phyloP scores from a whole-genome alignment of 2,329 filamentous ascomycete genomes.

The Madurella fahalii region DNA sequence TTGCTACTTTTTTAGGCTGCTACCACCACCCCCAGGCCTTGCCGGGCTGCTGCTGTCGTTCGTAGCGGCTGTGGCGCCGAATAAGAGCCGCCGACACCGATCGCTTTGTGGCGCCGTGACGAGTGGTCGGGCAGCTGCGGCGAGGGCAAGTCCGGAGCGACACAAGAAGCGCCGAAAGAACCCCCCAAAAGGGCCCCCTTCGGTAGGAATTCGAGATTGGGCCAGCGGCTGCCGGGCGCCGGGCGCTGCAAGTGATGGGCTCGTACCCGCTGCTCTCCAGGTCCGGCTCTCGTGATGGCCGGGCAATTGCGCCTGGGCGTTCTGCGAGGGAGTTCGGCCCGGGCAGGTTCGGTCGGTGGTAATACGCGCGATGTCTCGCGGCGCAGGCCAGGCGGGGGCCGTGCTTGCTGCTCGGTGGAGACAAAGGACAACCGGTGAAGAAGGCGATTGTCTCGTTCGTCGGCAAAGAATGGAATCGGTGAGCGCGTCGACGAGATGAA shows the following conservation, averaged over 20 bases:
- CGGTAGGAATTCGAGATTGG: neutral
- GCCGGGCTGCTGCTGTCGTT: neutral
- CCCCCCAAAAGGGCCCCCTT: neutral
- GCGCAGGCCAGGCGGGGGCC: slow-evolving; percentile 16
- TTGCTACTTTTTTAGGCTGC: slow-evolving; percentile 10
- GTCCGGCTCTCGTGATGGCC: neutral
- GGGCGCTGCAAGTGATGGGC: neutral
- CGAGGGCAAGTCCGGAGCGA: neutral
- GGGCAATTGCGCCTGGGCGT: neutral
- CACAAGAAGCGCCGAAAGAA: neutral
- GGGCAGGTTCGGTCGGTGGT: slow-evolving; percentile 3
- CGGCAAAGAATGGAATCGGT: slow-evolving; percentile 25
- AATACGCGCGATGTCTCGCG: slow-evolving; percentile 24
- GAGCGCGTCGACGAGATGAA: slow-evolving; percentile 24
- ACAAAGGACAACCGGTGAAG: slow-evolving; percentile 19
- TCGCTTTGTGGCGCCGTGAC: neutral
- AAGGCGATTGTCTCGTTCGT: slow-evolving; percentile 22
- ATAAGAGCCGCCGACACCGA: slow-evolving; percentile 3
- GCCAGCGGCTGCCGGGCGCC: neutral
- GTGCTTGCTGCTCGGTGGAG: slow-evolving; percentile 22
- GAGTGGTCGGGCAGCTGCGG: neutral
- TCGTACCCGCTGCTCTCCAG: neutral
- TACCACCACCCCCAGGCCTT: slow-evolving; percentile 19
- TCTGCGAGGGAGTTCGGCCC: neutral
- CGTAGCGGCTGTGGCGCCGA: neutral